Base-by-base conservation (phyloP, 257 asterid genomes). In the Primulina eburnea region DNA sequence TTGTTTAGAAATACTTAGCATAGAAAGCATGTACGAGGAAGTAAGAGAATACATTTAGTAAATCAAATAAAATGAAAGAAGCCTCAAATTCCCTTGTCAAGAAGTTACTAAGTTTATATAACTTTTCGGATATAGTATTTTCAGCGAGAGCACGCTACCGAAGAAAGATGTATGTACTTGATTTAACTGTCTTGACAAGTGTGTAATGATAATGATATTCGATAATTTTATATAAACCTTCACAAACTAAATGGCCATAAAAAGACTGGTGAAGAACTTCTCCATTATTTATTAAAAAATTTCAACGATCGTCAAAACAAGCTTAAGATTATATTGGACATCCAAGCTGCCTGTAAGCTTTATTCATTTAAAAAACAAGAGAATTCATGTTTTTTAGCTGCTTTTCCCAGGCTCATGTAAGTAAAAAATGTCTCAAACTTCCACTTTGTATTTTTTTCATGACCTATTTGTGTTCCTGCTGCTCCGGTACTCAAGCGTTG, bases 251-350 rank as follows among this genome's bases (percentile, higher is more conserved):
- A 60, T 11, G 10, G 67, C 67, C 37, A 59, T 34, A 28, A 21
- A 40, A 70, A 60, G 32, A 53, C 71, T 65, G 61, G 34, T n/a
- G 29, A 65, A 62, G 29, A 59, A 9, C 71, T 62, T 56, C 61
- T 32, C 12, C 0, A 9, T 55, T 33, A 57, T 37, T 28, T 17
- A 69, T 28, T 20, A 69, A 24, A 75, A 38, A 66, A 38, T 75
- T 33, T 53, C 35, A 35, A n/a, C 18, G 59, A 61, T 63, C 28
- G 66, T 64, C 55, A 70, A 70, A 62, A 52, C 60, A 73, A 30
- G 56, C 33, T 65, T 21, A 69, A 78, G 55, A 52, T 64, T 40
- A 60, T 32, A 38, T 65, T 38, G 26, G 47, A 73, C 60, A 28
- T 62, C 47, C 75, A 60, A 60, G 34, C 65, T 34, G 35, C 59